Conservation (phyloP, 164 flowering plant species). For the Chimonanthus salicifolius region DNA sequence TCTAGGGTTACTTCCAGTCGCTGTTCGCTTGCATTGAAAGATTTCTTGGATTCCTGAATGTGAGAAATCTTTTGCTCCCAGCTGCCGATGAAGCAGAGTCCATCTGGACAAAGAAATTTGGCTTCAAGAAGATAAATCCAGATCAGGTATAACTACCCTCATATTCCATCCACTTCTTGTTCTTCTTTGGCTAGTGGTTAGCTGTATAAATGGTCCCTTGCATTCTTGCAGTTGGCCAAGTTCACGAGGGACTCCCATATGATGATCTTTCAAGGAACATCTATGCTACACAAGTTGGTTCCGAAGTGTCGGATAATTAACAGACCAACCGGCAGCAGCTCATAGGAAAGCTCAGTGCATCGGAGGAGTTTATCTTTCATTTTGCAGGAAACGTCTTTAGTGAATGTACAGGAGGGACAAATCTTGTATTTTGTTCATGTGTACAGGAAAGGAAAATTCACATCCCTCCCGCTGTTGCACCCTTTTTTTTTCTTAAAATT, state of each 20-base stretch:
- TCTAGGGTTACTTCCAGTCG: conserved; percentile 32
- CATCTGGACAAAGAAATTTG: conserved; percentile 31
- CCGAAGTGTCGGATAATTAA: conserved; percentile 15
- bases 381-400: not conserved
- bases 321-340: not conserved
- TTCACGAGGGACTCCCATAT: conserved; percentile 28
- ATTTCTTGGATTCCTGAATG: conserved; percentile 21
- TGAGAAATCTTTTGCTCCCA: conserved; percentile 28
- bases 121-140: conserved; percentile 18
- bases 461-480: not conserved
- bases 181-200: no score
- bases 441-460: conserved; percentile 5
- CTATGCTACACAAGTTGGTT: conserved; percentile 46
- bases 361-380: not conserved
- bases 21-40: conserved; percentile 31
- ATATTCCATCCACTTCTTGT: no score
- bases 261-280: conserved; percentile 62
- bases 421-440: not conserved
- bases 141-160: conserved; percentile 20
- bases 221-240: conserved; percentile 33
- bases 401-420: not conserved
- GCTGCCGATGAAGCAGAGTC: conserved; percentile 34
- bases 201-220: not conserved
- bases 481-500: not conserved
- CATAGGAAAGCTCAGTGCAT: not conserved